Evolutionary conservation across 2,329 filamentous ascomycete species (phyloP).

Genomic region (Spiromastix sp.): DNA sequence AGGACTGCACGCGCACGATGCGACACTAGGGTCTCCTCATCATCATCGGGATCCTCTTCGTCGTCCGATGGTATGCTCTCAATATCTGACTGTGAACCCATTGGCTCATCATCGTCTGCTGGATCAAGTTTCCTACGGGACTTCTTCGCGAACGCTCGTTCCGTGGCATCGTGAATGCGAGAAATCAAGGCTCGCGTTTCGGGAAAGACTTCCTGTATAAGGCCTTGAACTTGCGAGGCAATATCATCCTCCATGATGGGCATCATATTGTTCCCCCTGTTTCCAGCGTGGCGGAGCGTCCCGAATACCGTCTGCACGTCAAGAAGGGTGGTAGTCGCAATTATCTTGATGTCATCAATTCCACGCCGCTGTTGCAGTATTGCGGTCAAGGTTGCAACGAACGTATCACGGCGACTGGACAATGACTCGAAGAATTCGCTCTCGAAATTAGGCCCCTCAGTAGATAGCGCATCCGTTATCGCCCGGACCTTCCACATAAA

Average conservation of each 20-base stretch:
- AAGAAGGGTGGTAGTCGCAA: conserved; percentile 64
- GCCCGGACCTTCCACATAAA: conserved; percentile 84
- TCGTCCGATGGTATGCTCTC: conserved; percentile 40
- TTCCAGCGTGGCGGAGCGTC: conserved; percentile 49
- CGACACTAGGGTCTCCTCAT: conserved; percentile 25
- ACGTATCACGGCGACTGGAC: conserved; percentile 49
- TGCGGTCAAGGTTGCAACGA: conserved; percentile 37
- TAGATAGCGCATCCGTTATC: conserved; percentile 44
- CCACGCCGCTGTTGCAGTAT: conserved; percentile 40
- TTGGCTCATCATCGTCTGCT: conserved; percentile 50
- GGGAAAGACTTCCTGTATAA: conserved; percentile 59
- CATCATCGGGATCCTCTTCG: conserved; percentile 30
- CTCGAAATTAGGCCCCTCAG: conserved; percentile 45
- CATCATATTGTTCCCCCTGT: conserved; percentile 29
- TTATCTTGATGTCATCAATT: conserved; percentile 68
- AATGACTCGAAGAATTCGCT: conserved; percentile 58
- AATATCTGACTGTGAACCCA: conserved; percentile 52
- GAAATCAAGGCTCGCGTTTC: conserved; percentile 57
- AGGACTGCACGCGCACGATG: conserved; percentile 56
- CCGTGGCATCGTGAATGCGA: conserved; percentile 65
- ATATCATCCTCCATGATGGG: conserved; percentile 36
- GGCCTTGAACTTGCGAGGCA: conserved; percentile 45
- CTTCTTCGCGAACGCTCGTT: conserved; percentile 67
- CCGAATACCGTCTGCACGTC: conserved; percentile 76
- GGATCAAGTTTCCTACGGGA: conserved; percentile 34